A percentile compares a stretch with the other conserved stretches of the same genome.
phyloP scores from a whole-genome alignment of 2,329 filamentous ascomycete genomes.

The Fusarium sp. region DNA sequence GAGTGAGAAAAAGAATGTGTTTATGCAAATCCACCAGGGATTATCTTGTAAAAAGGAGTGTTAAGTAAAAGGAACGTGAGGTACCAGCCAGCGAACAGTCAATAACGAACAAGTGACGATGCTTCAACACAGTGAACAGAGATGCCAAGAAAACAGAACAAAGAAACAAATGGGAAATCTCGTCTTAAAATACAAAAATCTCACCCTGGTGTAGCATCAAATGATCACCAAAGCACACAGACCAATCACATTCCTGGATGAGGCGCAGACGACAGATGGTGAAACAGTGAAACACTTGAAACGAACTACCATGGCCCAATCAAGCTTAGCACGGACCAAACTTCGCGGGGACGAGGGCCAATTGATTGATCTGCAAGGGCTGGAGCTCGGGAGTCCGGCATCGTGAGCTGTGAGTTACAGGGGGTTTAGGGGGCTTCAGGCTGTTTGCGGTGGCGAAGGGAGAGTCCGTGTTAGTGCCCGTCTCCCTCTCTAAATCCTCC shows the following conservation, averaged over 20 bases:
- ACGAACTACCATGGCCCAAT: conserved; percentile 16
- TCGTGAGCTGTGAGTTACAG: not conserved
- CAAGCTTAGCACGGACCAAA: not conserved
- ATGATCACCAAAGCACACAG: conserved; percentile 2
- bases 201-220: not conserved
- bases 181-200: not conserved
- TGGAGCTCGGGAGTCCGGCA: conserved; percentile 18
- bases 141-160: not conserved
- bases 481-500: too few relatives aligned
- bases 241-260: conserved; percentile 19
- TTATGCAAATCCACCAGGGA: not conserved
- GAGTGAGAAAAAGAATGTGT: not conserved
- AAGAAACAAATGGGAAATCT: not conserved
- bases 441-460: not conserved
- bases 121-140: conserved; percentile 1
- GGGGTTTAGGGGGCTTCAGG: not conserved
- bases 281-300: conserved; percentile 14
- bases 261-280: conserved; percentile 22
- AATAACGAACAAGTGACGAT: not conserved
- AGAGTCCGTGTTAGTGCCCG: too few relatives aligned
- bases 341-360: conserved; percentile 1
- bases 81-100: not conserved
- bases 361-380: conserved; percentile 16
- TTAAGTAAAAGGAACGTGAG: conserved; percentile 1
- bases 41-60: not conserved